Conservation (phyloP, 1,139 yeast species). For the Suhomyces bolitotheri region DNA sequence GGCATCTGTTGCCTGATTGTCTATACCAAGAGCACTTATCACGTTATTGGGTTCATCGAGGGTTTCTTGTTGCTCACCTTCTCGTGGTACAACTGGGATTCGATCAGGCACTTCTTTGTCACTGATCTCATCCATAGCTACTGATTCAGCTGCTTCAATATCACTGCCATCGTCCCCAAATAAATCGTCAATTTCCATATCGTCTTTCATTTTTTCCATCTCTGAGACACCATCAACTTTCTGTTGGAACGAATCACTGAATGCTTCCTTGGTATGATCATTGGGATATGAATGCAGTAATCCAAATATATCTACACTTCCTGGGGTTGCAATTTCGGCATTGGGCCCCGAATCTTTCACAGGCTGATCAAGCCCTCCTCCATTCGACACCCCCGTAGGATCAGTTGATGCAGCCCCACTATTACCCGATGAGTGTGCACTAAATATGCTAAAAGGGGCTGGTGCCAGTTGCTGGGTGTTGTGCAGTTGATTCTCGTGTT, state of each 20-base stretch:
- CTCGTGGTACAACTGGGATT: not conserved
- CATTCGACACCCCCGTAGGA: constrained; percentile 13
- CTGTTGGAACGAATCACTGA: constrained; percentile 1
- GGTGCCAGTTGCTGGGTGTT: constrained; percentile 12
- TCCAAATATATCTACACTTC: constrained; percentile 27
- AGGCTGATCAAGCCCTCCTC: constrained; percentile 10
- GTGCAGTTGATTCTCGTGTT: constrained; percentile 18
- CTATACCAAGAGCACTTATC: too few species aligned
- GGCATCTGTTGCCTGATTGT: too few species aligned
- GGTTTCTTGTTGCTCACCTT: constrained; percentile 1
- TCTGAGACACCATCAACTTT: constrained; percentile 6
- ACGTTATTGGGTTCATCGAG: constrained; percentile 2
- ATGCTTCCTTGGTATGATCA: constrained; percentile 37
- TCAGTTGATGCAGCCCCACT: constrained; percentile 27
- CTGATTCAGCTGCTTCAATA: constrained; percentile 7
- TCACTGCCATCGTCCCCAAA: constrained; percentile 42
- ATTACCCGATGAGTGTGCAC: constrained; percentile 22
- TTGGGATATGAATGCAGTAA: too few species aligned
- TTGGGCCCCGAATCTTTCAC: constrained; percentile 17
- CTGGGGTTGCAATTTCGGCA: constrained; percentile 19
- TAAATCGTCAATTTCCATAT: constrained; percentile 41
- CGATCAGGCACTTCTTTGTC: not conserved
- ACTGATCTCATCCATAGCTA: constrained; percentile 4
- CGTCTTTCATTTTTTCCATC: constrained; percentile 16
- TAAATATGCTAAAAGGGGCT: constrained; percentile 27